phyloP scores from a whole-genome alignment of 306 rosid species.

The Astragalus glycyphyllos region DNA sequence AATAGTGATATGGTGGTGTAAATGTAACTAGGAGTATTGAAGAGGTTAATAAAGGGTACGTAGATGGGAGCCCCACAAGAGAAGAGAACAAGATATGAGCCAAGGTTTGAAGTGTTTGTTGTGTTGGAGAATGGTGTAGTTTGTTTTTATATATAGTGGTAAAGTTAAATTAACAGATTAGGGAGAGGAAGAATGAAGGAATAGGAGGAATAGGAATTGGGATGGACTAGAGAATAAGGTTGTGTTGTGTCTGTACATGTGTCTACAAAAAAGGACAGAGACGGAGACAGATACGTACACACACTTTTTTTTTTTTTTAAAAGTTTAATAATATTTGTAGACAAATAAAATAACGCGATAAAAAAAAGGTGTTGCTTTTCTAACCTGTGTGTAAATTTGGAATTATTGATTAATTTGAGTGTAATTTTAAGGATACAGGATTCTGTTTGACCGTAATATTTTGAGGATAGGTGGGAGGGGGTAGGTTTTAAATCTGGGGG shows the following conservation, averaged over 20 bases:
- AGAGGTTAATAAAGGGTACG: constrained; percentile 5
- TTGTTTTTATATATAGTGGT: background rate
- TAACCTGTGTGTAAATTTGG: background rate
- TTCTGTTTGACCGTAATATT: too few relatives aligned
- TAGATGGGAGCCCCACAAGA: constrained; percentile 13
- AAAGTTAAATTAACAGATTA: background rate
- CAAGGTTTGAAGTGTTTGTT: constrained; percentile 40
- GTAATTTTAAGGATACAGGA: background rate
- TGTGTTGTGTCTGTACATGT: constrained; percentile 24
- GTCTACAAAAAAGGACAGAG: constrained; percentile 36
- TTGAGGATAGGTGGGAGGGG: too few relatives aligned
- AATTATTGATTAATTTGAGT: constrained; percentile 25
- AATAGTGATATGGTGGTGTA: background rate
- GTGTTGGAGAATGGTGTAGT: constrained; percentile 32
- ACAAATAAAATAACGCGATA: too few relatives aligned
- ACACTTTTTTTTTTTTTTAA: background rate
- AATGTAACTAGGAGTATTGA: background rate
- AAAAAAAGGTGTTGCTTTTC: background rate
- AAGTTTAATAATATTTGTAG: too few relatives aligned
- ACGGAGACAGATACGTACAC: constrained; percentile 29
- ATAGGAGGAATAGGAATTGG: constrained; percentile 14
- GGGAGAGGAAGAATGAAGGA: constrained; percentile 14
- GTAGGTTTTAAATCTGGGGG: too few relatives aligned
- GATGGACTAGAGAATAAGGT: constrained; percentile 42
- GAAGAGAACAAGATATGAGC: background rate